Percentiles rank a stretch among this genome's conserved stretches.
Evolutionary conservation across 306 rosid genomes (phyloP).

Genomic region (Nissolia schottii): DNA sequence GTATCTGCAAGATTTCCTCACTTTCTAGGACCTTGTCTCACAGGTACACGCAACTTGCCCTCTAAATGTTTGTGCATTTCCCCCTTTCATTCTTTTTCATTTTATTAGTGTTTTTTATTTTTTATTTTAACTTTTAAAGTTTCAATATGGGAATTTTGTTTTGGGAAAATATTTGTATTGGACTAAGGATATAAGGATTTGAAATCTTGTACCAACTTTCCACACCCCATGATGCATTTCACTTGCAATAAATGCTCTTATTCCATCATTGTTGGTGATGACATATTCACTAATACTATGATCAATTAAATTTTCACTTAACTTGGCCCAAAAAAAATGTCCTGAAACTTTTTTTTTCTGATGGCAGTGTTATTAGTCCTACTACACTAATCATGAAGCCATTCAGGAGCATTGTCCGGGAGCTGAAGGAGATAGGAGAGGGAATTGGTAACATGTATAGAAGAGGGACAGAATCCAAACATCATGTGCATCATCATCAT

Average conservation of each 20-base stretch:
- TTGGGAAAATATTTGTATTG: not conserved
- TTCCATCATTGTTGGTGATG: constrained; percentile 7
- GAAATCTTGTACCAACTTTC: constrained; percentile 1
- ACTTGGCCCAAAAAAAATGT: not conserved
- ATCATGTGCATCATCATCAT: constrained; percentile 14
- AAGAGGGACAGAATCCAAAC: constrained; percentile 45
- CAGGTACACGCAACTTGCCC: constrained; percentile 37
- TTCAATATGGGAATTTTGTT: constrained; percentile 1
- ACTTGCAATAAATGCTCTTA: constrained; percentile 5
- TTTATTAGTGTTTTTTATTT: too few relatives aligned
- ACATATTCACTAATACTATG: not conserved
- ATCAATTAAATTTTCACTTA: constrained; percentile 15
- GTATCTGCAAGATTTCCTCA: constrained; percentile 26
- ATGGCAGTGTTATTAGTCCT: constrained; percentile 16
- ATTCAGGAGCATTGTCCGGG: constrained; percentile 48
- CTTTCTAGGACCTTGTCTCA: constrained; percentile 43
- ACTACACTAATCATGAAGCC: constrained; percentile 41
- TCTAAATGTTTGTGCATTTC: constrained; percentile 36
- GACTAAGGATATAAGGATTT: constrained; percentile 7
- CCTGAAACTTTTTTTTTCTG: too few relatives aligned
- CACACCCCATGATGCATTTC: not conserved
- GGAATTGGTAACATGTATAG: constrained; percentile 46
- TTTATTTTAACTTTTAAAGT: not conserved
- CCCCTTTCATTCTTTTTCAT: not conserved
- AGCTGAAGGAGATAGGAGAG: constrained; percentile 56